Evolutionary conservation across 2,329 filamentous ascomycete genomes (phyloP), one percentile per base, ranked within the genome.

Genomic region (Massarina eburnea): DNA sequence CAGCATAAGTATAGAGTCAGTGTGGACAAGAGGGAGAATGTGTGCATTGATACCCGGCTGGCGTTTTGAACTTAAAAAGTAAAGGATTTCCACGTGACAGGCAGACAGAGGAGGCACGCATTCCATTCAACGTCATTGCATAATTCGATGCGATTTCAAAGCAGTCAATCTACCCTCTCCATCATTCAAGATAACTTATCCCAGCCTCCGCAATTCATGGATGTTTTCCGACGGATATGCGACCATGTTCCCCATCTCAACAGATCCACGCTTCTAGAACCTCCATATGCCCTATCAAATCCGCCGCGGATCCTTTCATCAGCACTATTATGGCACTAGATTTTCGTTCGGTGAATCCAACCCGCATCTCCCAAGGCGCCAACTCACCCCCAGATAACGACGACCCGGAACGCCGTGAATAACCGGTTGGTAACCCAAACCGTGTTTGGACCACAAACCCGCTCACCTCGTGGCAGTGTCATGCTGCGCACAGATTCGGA

Each of bases 401-500:
- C 39, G 54, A 55, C 57, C 9, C 6, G 6, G 27, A 30, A 30
- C 27, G 57, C 62, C 62, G 61, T 53, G 41, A 48, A 65, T 66
- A 66, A 46, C 62, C 62, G 61, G 48, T 45, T 45, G 62, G 62
- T 54, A 62, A 64, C 51, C 48, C 39, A 51, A 58, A 56, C 62
- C 62, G 54, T 51, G 39, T 51, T 53, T 44, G 39, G 46, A 15
- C 45, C 41, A 40, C 41, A 43, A 41, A 53, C 41, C 45, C 55
- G 43, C 47, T 20, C 20, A 38, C 48, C 54, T 45, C 49, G 47
- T 57, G 54, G 49, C 54, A 48, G 51, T 61, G 58, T 62, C 60
- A 59, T 61, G 52, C 48, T 50, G 50, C 48, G 46, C 14, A n/a
- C 32, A n/a, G 32, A 34, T 34, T 34, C 9, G 32, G 32, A 8